Conservation (phyloP, 139 green algal genomes). For the Micractinium conductrix region DNA sequence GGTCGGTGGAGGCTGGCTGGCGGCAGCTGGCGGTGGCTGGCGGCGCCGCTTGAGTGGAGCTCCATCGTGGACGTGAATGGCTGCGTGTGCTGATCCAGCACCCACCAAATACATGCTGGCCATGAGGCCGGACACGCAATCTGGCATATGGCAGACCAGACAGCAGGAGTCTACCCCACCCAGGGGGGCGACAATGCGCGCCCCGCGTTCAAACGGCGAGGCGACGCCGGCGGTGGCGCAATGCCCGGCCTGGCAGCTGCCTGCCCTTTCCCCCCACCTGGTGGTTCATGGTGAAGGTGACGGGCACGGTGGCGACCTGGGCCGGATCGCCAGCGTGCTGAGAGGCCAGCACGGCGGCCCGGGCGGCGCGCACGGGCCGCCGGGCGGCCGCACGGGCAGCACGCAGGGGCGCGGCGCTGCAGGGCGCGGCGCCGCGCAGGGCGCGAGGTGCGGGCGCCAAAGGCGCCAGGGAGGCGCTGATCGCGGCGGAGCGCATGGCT, state of each 20-base stretch:
- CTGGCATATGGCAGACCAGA: too few species aligned
- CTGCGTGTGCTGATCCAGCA: background rate
- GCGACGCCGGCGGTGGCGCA: background rate
- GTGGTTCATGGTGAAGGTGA: slow-evolving; percentile 6
- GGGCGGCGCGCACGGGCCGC: background rate
- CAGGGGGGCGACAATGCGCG: too few species aligned
- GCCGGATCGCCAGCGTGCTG: background rate
- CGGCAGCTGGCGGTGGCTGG: background rate
- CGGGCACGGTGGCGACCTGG: background rate
- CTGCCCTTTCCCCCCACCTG: too few species aligned
- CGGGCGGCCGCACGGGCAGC: background rate
- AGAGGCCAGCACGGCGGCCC: background rate
- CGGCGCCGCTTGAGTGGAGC: background rate
- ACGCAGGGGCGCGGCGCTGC: background rate
- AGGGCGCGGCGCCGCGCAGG: background rate
- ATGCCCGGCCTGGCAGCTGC: too few species aligned
- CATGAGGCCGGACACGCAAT: background rate
- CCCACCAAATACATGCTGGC: background rate
- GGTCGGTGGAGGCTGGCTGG: background rate
- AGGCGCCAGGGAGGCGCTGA: background rate
- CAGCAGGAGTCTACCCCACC: too few species aligned
- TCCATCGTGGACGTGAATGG: too few species aligned
- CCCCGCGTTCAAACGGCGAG: background rate
- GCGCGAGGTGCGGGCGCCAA: too few species aligned
- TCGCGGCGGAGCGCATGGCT: too few species aligned